Evolutionary conservation across 1,139 yeast species (phyloP), one percentile per base, ranked within the genome.

Genomic region (Arxiozyma telluris): DNA sequence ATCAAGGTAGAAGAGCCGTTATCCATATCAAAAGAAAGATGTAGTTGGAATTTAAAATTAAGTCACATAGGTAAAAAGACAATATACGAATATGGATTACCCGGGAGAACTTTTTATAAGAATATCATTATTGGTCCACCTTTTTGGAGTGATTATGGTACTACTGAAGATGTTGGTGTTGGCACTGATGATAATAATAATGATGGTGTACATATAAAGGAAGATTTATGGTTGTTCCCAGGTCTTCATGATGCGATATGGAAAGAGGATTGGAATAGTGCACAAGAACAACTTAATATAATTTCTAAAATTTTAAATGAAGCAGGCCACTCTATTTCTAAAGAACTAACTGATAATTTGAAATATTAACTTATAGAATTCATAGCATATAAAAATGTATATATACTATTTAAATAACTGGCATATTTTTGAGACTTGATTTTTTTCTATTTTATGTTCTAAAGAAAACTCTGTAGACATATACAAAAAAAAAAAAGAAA

Each of bases 11-110:
- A 78, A 8, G 96, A 88, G 64, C 91, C 96, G 0, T 80, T 89
- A 3, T 68, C 85, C 49, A 73, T 86, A 54, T 79, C 91, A 0
- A 78, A 83, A 56, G 82, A 80, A 60, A 76, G 98, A 62, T 81
- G 89, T 84, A 80, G 80, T 57, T 86, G 95, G 89, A 91, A 91
- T 70, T 77, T 82, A 38, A 80, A 81, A 57, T 71, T 89, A 65
- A 70, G 80, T 20, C 70, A 73, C 20, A 75, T 88, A 54, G 87
- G 83, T 59, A 79, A 78, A 60, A 73, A 75, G 25, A 75, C 86
- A 59, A 64, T 83, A 27, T 71, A 74, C 21, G 70, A 74, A 4
- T 75, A 71, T 34, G 82, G 84, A 1, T 66, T 78, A 11, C 77
- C 78, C 4, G 66, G 71, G 6, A 75, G 96, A 49, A 75, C 80